Percentiles rank a stretch among this genome's conserved stretches.
phyloP scores from a whole-genome alignment of 140 eudicot species.

The Oenanthe javanica region DNA sequence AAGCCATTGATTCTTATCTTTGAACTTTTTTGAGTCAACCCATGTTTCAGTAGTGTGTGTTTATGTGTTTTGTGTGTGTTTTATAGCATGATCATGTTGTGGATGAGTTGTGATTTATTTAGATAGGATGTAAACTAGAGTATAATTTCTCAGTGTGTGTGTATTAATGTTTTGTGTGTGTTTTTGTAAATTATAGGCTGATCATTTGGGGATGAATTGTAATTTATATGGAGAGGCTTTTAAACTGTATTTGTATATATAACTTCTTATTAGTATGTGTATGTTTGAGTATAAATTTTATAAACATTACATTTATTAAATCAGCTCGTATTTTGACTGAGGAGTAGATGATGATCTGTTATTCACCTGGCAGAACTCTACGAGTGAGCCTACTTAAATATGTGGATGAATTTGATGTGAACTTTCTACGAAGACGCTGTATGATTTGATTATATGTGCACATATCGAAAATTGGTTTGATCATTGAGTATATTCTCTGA shows the following conservation, averaged over 20 bases:
- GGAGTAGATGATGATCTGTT: neutral
- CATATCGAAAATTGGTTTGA: neutral
- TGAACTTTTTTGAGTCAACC: neutral
- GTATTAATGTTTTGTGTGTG: neutral
- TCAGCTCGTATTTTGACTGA: neutral
- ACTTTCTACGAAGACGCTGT: neutral
- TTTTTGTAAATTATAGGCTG: neutral
- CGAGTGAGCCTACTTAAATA: neutral
- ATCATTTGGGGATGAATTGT: neutral
- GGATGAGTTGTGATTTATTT: neutral
- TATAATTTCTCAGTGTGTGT: neutral
- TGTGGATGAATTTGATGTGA: neutral
- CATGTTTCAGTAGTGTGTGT: neutral
- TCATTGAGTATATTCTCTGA: neutral
- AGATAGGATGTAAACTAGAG: neutral
- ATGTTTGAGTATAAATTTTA: neutral
- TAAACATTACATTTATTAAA: no score
- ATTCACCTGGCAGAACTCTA: neutral
- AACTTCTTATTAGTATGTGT: neutral
- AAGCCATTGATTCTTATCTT: neutral
- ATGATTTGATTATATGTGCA: neutral
- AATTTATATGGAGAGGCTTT: neutral
- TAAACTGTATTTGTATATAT: neutral
- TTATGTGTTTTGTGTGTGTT: constrained; percentile 3
- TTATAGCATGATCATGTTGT: neutral